phyloP scores from a whole-genome alignment of 352 stramenopile genomes.

The Globisporangium okanoganense region DNA sequence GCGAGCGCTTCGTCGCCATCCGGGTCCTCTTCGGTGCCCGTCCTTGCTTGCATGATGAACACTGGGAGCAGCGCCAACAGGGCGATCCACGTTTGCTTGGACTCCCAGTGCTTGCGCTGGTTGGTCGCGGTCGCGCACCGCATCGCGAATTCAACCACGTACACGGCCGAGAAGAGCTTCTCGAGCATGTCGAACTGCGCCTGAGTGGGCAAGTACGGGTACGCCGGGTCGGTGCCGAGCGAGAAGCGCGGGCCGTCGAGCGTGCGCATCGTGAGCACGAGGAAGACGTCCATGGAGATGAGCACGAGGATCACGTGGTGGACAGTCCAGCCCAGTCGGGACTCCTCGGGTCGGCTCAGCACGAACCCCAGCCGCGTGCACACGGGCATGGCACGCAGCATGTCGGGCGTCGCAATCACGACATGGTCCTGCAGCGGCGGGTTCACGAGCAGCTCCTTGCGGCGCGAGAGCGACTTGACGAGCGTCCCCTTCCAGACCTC shows the following conservation, averaged over 20 bases:
- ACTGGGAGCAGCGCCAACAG: conserved; percentile 31
- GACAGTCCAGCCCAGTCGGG: conserved; percentile 30
- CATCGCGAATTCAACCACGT: conserved; percentile 39
- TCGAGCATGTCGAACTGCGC: conserved; percentile 25
- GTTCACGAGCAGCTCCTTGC: neutral
- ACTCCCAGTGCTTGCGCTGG: conserved; percentile 30
- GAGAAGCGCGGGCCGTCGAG: conserved; percentile 48
- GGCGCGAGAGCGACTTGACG: neutral
- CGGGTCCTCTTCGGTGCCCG: neutral
- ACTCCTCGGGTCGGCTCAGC: conserved; percentile 37
- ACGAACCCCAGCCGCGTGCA: conserved; percentile 34
- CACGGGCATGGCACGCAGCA: conserved; percentile 28
- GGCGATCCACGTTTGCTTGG: conserved; percentile 24
- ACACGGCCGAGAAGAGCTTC: conserved; percentile 34
- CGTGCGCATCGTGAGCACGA: conserved; percentile 36
- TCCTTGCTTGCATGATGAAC: conserved; percentile 14
- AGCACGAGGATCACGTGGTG: conserved; percentile 32
- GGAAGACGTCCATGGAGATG: conserved; percentile 14
- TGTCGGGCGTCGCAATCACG: conserved; percentile 10
- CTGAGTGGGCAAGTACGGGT: conserved; percentile 34
- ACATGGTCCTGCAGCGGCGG: conserved; percentile 2
- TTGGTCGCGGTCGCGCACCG: conserved; percentile 22
- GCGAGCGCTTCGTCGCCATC: conserved; percentile 14
- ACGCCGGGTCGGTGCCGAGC: conserved; percentile 32
- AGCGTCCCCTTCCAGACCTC: neutral